Evolutionary conservation across 2,329 filamentous ascomycete genomes (phyloP).

Genomic region (Didymosphaeria variabile): DNA sequence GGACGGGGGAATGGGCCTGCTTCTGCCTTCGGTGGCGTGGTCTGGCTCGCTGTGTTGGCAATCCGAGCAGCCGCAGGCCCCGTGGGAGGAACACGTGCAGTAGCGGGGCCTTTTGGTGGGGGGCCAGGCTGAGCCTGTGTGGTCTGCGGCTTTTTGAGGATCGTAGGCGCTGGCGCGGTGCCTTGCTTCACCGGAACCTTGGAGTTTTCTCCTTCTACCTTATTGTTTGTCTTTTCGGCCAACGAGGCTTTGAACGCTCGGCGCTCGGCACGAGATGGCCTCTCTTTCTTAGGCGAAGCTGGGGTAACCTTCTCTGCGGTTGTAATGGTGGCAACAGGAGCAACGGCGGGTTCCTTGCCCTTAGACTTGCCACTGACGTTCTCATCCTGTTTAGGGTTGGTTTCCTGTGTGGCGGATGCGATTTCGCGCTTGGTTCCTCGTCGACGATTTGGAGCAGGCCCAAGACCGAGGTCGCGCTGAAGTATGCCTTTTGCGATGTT

Average conservation of each 20-base stretch:
- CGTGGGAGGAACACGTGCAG: constrained; percentile 38
- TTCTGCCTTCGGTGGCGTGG: constrained; percentile 28
- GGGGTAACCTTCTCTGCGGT: constrained; percentile 38
- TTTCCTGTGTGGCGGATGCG: constrained; percentile 31
- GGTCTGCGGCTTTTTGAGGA: constrained; percentile 51
- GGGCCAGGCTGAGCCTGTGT: constrained; percentile 31
- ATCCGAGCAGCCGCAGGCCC: constrained; percentile 40
- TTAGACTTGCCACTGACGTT: constrained; percentile 37
- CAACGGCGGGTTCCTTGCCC: constrained; percentile 35
- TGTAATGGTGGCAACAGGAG: constrained; percentile 23
- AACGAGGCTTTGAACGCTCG: constrained; percentile 49
- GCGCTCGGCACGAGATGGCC: constrained; percentile 49
- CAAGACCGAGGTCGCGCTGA: constrained; percentile 68
- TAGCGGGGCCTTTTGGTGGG: constrained; percentile 42
- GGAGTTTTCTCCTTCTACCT: constrained; percentile 29
- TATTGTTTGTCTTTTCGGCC: constrained; percentile 44
- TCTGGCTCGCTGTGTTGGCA: constrained; percentile 25
- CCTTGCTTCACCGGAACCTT: constrained; percentile 40
- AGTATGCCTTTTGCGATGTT: constrained; percentile 66
- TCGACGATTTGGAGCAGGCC: constrained; percentile 55
- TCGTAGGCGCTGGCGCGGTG: constrained; percentile 42
- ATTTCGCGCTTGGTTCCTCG: constrained; percentile 51
- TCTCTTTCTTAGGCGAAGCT: constrained; percentile 49
- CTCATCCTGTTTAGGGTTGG: constrained; percentile 36
- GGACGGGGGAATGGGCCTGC: constrained; percentile 17